phyloP scores from a whole-genome alignment of 768 basidiomycete genomes.

The Rhizopogon sp. region DNA sequence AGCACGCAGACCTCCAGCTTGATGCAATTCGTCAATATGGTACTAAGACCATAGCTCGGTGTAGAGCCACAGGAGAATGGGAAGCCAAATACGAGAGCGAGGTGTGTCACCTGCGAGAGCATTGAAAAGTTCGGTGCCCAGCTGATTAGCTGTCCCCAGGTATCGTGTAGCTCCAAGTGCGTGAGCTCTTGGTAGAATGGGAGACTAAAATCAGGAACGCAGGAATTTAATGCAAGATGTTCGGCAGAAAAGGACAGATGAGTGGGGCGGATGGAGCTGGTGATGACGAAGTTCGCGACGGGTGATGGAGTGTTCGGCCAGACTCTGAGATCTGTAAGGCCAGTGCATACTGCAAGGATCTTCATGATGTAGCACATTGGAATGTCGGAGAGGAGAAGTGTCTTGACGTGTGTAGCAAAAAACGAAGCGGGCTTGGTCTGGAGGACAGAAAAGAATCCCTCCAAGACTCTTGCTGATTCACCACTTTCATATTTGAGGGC shows the following conservation, averaged over 20 bases:
- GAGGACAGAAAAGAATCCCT: not conserved
- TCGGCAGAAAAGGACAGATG: not conserved
- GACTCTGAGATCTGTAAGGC: not conserved
- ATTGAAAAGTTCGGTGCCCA: conserved; percentile 1
- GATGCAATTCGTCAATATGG: not conserved
- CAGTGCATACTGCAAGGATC: not conserved
- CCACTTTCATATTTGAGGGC: not conserved
- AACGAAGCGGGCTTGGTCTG: not conserved
- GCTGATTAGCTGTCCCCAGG: not conserved
- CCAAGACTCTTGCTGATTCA: not conserved
- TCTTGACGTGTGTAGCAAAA: not conserved
- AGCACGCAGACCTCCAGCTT: conserved; percentile 1
- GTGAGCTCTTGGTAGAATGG: conserved; percentile 1
- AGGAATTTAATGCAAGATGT: not conserved
- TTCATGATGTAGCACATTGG: not conserved
- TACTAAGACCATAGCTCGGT: not conserved
- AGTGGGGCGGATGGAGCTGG: not conserved
- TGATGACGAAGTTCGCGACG: not conserved
- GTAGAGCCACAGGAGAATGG: not conserved
- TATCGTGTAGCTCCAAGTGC: not conserved
- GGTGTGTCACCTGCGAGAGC: not conserved
- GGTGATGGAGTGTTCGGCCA: not conserved
- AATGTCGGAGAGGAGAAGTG: not conserved
- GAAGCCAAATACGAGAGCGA: not conserved
- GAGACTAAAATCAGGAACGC: not conserved